phyloP scores from a whole-genome alignment of 2,329 filamentous ascomycete species.

The Talaromyces sp. region DNA sequence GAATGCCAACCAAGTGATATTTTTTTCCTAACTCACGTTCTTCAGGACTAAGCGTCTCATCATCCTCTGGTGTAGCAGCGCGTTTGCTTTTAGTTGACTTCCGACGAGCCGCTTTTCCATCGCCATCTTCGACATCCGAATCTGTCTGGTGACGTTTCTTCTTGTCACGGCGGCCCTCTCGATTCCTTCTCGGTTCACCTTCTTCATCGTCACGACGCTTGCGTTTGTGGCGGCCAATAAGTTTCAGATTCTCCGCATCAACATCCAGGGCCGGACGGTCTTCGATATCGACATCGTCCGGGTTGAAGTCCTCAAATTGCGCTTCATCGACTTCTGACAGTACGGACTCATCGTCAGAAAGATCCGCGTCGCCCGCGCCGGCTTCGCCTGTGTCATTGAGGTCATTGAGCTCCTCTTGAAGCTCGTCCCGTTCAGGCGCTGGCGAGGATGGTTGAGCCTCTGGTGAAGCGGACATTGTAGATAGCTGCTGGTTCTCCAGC shows the following conservation, averaged over 20 bases:
- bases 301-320: slow-evolving; percentile 62
- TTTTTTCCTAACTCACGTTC: slow-evolving; percentile 57
- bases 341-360: slow-evolving; percentile 58
- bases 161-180: slow-evolving; percentile 51
- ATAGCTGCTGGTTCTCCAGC: background rate
- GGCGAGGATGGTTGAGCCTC: slow-evolving; percentile 23
- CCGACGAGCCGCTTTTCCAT: slow-evolving; percentile 42
- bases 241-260: slow-evolving; percentile 57
- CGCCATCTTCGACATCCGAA: slow-evolving; percentile 51
- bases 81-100: slow-evolving; percentile 47
- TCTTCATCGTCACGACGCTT: slow-evolving; percentile 59
- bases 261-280: slow-evolving; percentile 56
- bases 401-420: slow-evolving; percentile 20
- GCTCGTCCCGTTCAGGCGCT: slow-evolving; percentile 16
- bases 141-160: slow-evolving; percentile 69
- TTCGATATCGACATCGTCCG: slow-evolving; percentile 56
- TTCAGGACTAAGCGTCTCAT: slow-evolving; percentile 76
- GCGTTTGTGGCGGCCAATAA: slow-evolving; percentile 60
- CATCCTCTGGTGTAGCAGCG: slow-evolving; percentile 59
- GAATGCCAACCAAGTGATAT: background rate
- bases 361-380: slow-evolving; percentile 20
- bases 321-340: slow-evolving; percentile 62
- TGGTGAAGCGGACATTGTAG: slow-evolving; percentile 36
- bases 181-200: slow-evolving; percentile 67
- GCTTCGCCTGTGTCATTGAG: slow-evolving; percentile 14